These are phyloP conservation scores for Huntiella decipiens DNA, from an alignment of 2,329 filamentous ascomycete genomes.

Conservation along the genomic window DNA sequence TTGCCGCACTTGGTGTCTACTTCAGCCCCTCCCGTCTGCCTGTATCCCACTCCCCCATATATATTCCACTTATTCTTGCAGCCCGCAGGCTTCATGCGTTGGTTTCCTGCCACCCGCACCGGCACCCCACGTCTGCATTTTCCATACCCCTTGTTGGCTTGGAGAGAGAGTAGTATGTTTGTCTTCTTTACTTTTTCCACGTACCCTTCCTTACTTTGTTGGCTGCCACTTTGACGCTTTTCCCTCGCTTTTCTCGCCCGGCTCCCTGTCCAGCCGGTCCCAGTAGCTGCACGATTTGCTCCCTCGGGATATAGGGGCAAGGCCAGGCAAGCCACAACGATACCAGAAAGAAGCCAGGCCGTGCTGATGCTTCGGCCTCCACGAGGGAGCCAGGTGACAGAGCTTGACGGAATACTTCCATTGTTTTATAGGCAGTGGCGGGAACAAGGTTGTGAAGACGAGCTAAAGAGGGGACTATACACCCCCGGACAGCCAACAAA, in stretches of 20 bases:
- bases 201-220: neutral
- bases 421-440: neutral
- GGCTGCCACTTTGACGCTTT: neutral
- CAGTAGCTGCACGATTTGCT: neutral
- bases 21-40: neutral
- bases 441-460: too few species aligned
- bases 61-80: too few species aligned
- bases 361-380: neutral
- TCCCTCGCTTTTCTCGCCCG: neutral
- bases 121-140: too few species aligned
- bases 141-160: neutral
- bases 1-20: too few species aligned
- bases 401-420: neutral
- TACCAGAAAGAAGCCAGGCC: neutral
- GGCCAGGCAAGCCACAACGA: neutral
- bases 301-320: neutral
- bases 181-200: constrained; percentile 12
- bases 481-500: too few species aligned
- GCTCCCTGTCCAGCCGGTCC: neutral
- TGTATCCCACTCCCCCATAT: neutral
- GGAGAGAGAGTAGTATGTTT: constrained; percentile 12
- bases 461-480: too few species aligned
- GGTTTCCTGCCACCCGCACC: too few species aligned
- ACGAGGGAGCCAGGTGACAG: neutral
- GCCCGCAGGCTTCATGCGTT: too few species aligned